These are phyloP conservation scores for Cryptosporidium sp. DNA, from an alignment of 169 alveolate species.

Conservation along the genomic window DNA sequence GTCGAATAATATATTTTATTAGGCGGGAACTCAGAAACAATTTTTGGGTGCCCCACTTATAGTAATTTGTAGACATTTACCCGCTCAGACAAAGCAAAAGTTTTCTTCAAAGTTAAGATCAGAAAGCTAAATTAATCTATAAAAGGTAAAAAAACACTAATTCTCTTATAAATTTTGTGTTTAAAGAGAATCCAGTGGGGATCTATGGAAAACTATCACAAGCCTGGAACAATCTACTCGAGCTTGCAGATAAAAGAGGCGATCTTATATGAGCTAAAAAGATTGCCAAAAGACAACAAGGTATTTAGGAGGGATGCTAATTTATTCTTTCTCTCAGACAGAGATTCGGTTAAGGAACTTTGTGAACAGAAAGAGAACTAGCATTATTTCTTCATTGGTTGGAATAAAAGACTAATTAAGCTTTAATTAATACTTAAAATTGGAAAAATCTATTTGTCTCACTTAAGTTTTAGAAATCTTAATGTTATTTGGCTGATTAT, in stretches of 20 bases:
- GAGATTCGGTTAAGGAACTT: slow-evolving; percentile 58
- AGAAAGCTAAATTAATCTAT: slow-evolving; percentile 12
- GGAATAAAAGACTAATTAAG: not conserved
- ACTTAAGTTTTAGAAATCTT: not conserved
- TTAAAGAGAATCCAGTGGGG: slow-evolving; percentile 23
- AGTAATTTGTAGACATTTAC: slow-evolving; percentile 21
- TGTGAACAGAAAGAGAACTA: not conserved
- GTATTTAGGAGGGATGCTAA: slow-evolving; percentile 67
- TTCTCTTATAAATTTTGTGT: slow-evolving; percentile 9
- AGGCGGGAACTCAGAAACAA: not conserved
- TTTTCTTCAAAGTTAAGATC: not conserved
- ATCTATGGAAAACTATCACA: slow-evolving; percentile 34
- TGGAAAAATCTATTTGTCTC: not conserved
- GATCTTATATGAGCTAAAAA: slow-evolving; percentile 51
- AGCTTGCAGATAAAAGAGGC: slow-evolving; percentile 19
- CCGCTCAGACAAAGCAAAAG: slow-evolving; percentile 27
- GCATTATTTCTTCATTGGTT: not conserved
- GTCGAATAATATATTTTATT: not conserved
- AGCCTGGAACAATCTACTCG: not conserved
- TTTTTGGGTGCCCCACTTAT: slow-evolving; percentile 14
- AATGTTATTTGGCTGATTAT: not conserved
- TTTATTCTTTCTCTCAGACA: slow-evolving; percentile 56
- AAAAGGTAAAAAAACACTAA: slow-evolving; percentile 8
- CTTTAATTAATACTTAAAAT: not conserved
- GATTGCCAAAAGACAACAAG: slow-evolving; percentile 56